Base-by-base conservation (phyloP, 148 eudicot species). In the Chenopodium formosanum region DNA sequence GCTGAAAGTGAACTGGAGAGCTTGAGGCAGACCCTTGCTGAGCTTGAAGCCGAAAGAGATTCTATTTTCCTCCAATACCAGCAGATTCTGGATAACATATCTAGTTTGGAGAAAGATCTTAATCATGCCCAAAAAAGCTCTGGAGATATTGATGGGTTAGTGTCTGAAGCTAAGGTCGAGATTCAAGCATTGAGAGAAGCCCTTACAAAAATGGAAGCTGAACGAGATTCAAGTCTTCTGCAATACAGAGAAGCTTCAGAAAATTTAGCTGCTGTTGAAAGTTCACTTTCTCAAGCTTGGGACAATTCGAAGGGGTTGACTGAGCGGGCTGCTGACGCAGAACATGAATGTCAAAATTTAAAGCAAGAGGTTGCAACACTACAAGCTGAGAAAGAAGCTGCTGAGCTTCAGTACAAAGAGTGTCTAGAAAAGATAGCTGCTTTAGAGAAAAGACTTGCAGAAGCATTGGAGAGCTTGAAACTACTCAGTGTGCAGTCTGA, bases 11-110 rank as follows among this genome's bases (percentile, higher is more conserved):
- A 92, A 83, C 77, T 92, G 76, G 81, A 87, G 78, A 86, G 77
- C 73, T 79, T 92, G 65, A 90, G 84, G 87, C 85, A 88, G 82
- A 87, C 89, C 29, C 90, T 96, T 79, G 79, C 81, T 70, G 86
- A 87, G 84, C 76, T 87, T 74, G 85, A 84, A 75, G 88, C 84
- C 75, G 98, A 94, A 82, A 94, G 90, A 83, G 93, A 92, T 72
- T 80, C 86, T 80, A 86, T 90, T 46, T 70, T 91, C 72, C 79
- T 79, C 69, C 88, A 85, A 52, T 89, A 91, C 87, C 85, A 93
- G 76, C 83, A 82, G 79, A 90, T 88, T 82, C 74, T 92, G 77
- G 86, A 88, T 40, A 94, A 91, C 83, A 83, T 96, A 64, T 86
- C 90, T 40, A 70, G 74, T 83, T 75, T 92, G 52, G 92, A 96